A percentile compares a stretch with the other conserved stretches of the same genome.
phyloP scores from a whole-genome alignment of 371 early-diverging fungal genomes.

The Mucor velutinosus region DNA sequence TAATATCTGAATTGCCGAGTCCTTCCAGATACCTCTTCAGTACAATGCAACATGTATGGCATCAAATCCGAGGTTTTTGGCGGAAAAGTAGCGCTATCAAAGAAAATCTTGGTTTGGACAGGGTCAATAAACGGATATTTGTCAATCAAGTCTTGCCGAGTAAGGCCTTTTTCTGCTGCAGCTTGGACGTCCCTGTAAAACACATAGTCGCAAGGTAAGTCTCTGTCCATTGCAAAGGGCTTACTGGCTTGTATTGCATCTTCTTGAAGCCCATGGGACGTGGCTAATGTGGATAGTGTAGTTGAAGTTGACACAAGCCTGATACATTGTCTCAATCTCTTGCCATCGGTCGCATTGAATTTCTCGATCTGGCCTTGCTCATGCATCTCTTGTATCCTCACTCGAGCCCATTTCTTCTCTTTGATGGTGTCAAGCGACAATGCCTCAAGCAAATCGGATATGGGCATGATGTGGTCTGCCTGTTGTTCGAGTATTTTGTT shows the following conservation, averaged over 20 bases:
- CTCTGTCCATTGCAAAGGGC: constrained; percentile 5
- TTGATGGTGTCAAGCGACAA: background rate
- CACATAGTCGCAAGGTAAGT: constrained; percentile 15
- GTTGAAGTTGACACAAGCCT: background rate
- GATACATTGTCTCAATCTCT: background rate
- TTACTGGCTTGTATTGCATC: background rate
- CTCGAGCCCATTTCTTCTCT: constrained; percentile 13
- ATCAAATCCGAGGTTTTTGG: background rate
- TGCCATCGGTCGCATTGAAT: constrained; percentile 18
- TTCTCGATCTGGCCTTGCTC: constrained; percentile 15
- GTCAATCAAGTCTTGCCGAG: constrained; percentile 12
- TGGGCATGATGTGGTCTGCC: constrained; percentile 7
- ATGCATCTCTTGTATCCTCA: constrained; percentile 4
- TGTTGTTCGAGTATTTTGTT: constrained; percentile 2
- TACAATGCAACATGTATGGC: background rate
- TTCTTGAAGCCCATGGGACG: background rate
- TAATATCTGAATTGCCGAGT: constrained; percentile 10
- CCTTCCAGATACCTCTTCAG: constrained; percentile 13
- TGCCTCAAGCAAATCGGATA: background rate
- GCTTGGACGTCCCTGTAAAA: constrained; percentile 14
- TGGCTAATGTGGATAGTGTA: background rate
- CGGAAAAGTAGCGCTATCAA: background rate
- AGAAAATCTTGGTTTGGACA: background rate
- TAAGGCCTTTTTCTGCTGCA: constrained; percentile 16
- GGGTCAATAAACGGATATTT: constrained; percentile 16